phyloP scores from a whole-genome alignment of 2,329 filamentous ascomycete species.

The Fonsecaea nubica region DNA sequence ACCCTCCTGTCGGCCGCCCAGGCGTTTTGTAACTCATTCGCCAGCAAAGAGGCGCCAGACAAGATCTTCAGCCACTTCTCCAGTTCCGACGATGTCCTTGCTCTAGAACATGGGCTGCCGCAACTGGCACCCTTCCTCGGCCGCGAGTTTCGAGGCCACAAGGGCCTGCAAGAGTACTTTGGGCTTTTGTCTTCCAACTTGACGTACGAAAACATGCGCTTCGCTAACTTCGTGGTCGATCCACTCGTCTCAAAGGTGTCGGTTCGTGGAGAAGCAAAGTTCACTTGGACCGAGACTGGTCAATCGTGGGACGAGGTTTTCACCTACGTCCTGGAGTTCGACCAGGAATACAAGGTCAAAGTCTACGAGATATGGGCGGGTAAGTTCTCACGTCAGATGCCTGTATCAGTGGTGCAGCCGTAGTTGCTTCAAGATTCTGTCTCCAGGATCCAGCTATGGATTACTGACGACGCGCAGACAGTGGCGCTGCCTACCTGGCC shows the following conservation, averaged over 20 bases:
- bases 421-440: background rate
- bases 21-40: constrained; percentile 45
- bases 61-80: constrained; percentile 48
- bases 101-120: constrained; percentile 51
- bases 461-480: constrained; percentile 42
- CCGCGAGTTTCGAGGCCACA: constrained; percentile 48
- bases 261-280: constrained; percentile 46
- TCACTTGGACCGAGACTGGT: constrained; percentile 45
- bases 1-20: constrained; percentile 42
- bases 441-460: background rate
- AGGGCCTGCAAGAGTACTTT: constrained; percentile 49
- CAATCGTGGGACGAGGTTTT: constrained; percentile 53
- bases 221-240: constrained; percentile 50
- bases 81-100: constrained; percentile 39
- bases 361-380: constrained; percentile 52
- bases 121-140: constrained; percentile 52
- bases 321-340: constrained; percentile 48
- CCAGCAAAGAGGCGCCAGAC: constrained; percentile 39
- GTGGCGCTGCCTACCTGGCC: constrained; percentile 53
- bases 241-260: constrained; percentile 43
- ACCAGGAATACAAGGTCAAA: constrained; percentile 46
- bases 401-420: background rate
- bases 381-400: background rate
- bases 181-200: constrained; percentile 44
- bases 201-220: constrained; percentile 47